phyloP scores from a whole-genome alignment of 176 grass and related monocot genomes.

The Lolium perenne region DNA sequence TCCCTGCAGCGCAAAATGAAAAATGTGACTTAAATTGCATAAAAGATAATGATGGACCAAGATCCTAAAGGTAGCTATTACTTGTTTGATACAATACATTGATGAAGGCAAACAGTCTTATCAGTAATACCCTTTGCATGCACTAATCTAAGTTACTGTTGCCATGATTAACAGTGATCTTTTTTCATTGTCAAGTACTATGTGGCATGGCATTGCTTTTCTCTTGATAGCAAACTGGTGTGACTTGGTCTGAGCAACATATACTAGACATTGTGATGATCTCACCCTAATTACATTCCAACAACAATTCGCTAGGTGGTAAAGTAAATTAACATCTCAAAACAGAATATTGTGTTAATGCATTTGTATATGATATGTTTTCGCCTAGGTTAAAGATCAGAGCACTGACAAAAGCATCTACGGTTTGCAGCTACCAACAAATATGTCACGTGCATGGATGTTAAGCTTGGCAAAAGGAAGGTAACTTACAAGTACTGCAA shows the following conservation, averaged over 20 bases:
- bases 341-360: constrained; percentile 4
- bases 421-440: constrained; percentile 21
- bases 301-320: constrained; percentile 12
- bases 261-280: not conserved
- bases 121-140: constrained; percentile 14
- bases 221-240: constrained; percentile 9
- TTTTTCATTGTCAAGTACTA: not conserved
- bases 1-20: constrained; percentile 65
- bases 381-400: constrained; percentile 18
- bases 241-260: not conserved
- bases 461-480: constrained; percentile 9
- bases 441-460: not conserved
- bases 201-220: not conserved
- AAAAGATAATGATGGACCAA: not conserved
- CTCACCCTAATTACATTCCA: not conserved
- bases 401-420: constrained; percentile 20
- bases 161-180: constrained; percentile 5
- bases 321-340: not conserved
- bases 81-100: not conserved
- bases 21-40: constrained; percentile 12
- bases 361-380: constrained; percentile 20
- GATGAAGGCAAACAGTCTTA: constrained; percentile 5
- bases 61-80: not conserved
- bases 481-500: constrained; percentile 92
- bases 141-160: constrained; percentile 14